Percentiles rank a stretch among this genome's conserved stretches.
phyloP scores from a whole-genome alignment of 139 green algal genomes.

The Coelastrella sp. region DNA sequence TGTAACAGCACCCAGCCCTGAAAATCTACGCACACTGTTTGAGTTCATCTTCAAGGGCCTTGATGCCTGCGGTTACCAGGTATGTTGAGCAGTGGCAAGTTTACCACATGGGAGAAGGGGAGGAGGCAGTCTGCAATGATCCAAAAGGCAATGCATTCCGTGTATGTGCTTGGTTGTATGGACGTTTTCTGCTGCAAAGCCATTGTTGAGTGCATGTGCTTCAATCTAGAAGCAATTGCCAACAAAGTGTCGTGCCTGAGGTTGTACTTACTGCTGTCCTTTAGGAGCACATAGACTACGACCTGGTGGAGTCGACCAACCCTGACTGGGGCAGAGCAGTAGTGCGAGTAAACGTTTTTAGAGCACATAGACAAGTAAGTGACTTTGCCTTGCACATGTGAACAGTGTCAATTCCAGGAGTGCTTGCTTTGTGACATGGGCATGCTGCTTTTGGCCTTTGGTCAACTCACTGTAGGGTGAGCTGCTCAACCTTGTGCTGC shows the following conservation, averaged over 20 bases:
- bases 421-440: too few relatives aligned
- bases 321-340: slow-evolving; percentile 91
- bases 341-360: slow-evolving; percentile 95
- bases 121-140: not conserved
- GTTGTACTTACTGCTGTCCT: not conserved
- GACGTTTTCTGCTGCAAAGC: not conserved
- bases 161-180: not conserved
- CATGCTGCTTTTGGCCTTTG: not conserved
- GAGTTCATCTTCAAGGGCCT: slow-evolving; percentile 97
- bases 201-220: not conserved
- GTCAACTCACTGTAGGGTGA: not conserved
- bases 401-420: not conserved
- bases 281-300: slow-evolving; percentile 97
- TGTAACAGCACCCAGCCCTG: slow-evolving; percentile 95
- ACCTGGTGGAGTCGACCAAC: slow-evolving; percentile 95
- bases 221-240: not conserved
- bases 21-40: slow-evolving; percentile 98
- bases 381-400: not conserved
- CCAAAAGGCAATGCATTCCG: not conserved
- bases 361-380: slow-evolving; percentile 81
- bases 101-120: not conserved
- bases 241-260: not conserved
- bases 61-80: slow-evolving; percentile 89
- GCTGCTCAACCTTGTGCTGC: not conserved
- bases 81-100: not conserved